phyloP scores from a whole-genome alignment of 768 basidiomycete genomes.

The Tephrocybe sp. region DNA sequence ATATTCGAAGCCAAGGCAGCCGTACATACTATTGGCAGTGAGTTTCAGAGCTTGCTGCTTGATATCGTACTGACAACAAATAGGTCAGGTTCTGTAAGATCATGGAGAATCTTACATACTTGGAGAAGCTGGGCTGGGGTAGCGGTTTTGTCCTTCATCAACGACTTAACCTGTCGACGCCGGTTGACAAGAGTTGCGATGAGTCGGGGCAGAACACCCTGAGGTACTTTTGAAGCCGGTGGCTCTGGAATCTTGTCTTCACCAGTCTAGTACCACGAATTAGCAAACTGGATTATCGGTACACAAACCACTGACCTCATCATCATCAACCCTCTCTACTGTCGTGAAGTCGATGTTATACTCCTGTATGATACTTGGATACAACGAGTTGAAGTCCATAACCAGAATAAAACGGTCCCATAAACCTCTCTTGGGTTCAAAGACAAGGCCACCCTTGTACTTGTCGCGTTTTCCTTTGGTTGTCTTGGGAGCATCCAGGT shows the following conservation, averaged over 20 bases:
- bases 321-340: slow-evolving; percentile 69
- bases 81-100: neutral
- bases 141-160: slow-evolving; percentile 88
- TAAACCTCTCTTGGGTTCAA: slow-evolving; percentile 92
- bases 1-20: slow-evolving; percentile 96
- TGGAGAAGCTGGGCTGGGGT: slow-evolving; percentile 79
- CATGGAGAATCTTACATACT: slow-evolving; percentile 37
- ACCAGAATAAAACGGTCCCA: slow-evolving; percentile 98
- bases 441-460: slow-evolving; percentile 97
- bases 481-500: slow-evolving; percentile 58
- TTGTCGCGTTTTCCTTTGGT: slow-evolving; percentile 83
- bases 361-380: slow-evolving; percentile 99
- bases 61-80: slow-evolving; percentile 77
- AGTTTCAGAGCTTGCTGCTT: slow-evolving; percentile 96
- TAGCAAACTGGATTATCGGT: neutral
- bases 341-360: slow-evolving; percentile 99
- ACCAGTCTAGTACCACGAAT: slow-evolving; percentile 32
- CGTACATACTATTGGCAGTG: slow-evolving; percentile 99
- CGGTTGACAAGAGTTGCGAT: slow-evolving; percentile 95
- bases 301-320: slow-evolving; percentile 38
- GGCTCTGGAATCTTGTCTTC: slow-evolving; percentile 92
- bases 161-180: slow-evolving; percentile 83
- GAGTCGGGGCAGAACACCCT: slow-evolving; percentile 94
- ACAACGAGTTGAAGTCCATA: slow-evolving; percentile 99
- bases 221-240: slow-evolving; percentile 64